These are phyloP conservation scores for Xanthoconium purpureum DNA, from an alignment of 768 basidiomycete genomes.

Conservation along the genomic window DNA sequence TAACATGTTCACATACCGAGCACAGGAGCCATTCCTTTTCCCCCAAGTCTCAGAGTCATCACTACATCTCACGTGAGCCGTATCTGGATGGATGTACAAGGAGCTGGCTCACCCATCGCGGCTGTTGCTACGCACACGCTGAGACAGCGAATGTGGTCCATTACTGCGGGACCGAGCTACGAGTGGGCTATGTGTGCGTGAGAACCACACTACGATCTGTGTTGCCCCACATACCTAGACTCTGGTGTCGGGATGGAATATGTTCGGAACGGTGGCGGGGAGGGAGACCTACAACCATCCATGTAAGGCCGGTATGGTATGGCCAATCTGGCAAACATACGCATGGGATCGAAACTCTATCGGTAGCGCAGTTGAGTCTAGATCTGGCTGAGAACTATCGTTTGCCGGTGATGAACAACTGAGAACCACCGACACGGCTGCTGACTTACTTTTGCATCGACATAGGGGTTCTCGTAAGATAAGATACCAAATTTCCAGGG, in stretches of 20 bases:
- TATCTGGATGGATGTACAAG: background rate
- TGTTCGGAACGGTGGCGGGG: constrained; percentile 18
- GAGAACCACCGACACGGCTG: background rate
- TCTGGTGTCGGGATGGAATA: constrained; percentile 32
- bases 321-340: constrained; percentile 16
- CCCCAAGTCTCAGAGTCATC: background rate
- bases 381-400: constrained; percentile 6
- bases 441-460: constrained; percentile 19
- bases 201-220: background rate
- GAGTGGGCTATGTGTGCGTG: constrained; percentile 21
- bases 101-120: constrained; percentile 12
- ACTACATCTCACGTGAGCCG: constrained; percentile 7
- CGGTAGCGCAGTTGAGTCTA: constrained; percentile 16
- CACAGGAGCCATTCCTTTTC: constrained; percentile 4
- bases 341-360: constrained; percentile 20
- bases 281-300: constrained; percentile 13
- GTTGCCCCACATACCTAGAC: constrained; percentile 22
- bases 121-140: background rate
- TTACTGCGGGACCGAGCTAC: constrained; percentile 17
- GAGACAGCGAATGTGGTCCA: constrained; percentile 13
- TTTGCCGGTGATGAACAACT: background rate
- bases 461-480: constrained; percentile 23
- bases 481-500: constrained; percentile 33
- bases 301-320: background rate
- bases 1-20: constrained; percentile 13